phyloP scores from a whole-genome alignment of 2,329 filamentous ascomycete genomes.

The Sordariomycetes sp. region DNA sequence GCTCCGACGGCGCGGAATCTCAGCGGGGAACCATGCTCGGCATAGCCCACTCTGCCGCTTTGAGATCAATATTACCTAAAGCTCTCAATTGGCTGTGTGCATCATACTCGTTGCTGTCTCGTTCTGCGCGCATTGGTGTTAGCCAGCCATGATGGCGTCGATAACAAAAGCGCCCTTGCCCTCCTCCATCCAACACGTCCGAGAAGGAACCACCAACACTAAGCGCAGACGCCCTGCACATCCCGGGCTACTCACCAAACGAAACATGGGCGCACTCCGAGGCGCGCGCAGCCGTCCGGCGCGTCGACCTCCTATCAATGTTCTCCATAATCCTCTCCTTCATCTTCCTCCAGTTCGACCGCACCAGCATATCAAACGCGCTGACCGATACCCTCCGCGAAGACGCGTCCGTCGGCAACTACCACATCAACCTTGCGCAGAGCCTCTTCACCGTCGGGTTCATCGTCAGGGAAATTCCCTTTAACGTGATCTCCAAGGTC shows the following conservation, averaged over 20 bases:
- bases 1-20: background rate
- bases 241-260: conserved; percentile 13
- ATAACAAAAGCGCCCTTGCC: background rate
- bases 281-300: conserved; percentile 8
- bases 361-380: conserved; percentile 32
- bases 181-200: background rate
- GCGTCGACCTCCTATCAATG: conserved; percentile 14
- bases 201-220: background rate
- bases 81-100: background rate
- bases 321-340: conserved; percentile 17
- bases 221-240: conserved; percentile 6
- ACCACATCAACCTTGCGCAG: conserved; percentile 37
- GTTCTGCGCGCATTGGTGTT: background rate
- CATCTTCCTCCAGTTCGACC: conserved; percentile 18
- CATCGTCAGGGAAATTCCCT: conserved; percentile 25
- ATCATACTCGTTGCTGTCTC: background rate
- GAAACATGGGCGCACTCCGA: conserved; percentile 8
- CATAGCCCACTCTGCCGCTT: no score
- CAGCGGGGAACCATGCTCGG: background rate
- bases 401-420: conserved; percentile 32
- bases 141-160: background rate
- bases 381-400: conserved; percentile 34
- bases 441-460: conserved; percentile 35
- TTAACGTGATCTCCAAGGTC: conserved; percentile 15
- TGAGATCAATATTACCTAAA: background rate